phyloP scores from a whole-genome alignment of 345 rosid species.

The Aquilaria sinensis region DNA sequence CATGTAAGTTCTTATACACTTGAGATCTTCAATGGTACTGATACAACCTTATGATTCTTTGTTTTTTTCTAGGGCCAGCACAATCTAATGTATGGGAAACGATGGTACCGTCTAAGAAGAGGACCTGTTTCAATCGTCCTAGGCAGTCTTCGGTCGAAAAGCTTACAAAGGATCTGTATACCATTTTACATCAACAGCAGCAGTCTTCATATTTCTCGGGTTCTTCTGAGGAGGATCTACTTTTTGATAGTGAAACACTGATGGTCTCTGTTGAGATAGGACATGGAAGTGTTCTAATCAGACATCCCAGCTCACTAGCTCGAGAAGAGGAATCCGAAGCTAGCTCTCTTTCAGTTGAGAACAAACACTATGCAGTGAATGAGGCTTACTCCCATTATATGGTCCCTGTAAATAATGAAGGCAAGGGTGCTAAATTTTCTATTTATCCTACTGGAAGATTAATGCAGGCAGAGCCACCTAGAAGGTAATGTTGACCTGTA shows the following conservation, averaged over 20 bases:
- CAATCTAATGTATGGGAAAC: constrained; percentile 81
- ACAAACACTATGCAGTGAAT: constrained; percentile 39
- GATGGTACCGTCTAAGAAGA: constrained; percentile 71
- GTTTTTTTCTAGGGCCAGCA: constrained; percentile 50
- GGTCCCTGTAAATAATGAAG: constrained; percentile 34
- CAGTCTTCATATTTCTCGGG: constrained; percentile 77
- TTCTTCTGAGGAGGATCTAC: constrained; percentile 79
- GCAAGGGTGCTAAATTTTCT: constrained; percentile 22
- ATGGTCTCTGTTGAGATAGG: constrained; percentile 92
- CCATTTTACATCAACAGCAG: constrained; percentile 69
- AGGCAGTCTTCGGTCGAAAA: constrained; percentile 79
- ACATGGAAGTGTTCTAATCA: constrained; percentile 81
- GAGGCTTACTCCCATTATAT: constrained; percentile 51
- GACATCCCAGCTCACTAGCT: constrained; percentile 60
- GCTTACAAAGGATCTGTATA: constrained; percentile 68
- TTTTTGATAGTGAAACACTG: constrained; percentile 70
- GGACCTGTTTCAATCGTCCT: constrained; percentile 70
- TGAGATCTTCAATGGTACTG: neutral
- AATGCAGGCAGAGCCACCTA: constrained; percentile 43
- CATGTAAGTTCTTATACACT: neutral
- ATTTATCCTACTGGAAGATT: constrained; percentile 29
- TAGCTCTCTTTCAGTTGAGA: constrained; percentile 79
- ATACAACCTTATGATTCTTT: constrained; percentile 8
- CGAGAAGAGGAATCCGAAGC: constrained; percentile 95
- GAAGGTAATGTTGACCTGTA: constrained; percentile 34